Conservation (phyloP, 2,329 filamentous ascomycete species). For the Arthroderma sp. region DNA sequence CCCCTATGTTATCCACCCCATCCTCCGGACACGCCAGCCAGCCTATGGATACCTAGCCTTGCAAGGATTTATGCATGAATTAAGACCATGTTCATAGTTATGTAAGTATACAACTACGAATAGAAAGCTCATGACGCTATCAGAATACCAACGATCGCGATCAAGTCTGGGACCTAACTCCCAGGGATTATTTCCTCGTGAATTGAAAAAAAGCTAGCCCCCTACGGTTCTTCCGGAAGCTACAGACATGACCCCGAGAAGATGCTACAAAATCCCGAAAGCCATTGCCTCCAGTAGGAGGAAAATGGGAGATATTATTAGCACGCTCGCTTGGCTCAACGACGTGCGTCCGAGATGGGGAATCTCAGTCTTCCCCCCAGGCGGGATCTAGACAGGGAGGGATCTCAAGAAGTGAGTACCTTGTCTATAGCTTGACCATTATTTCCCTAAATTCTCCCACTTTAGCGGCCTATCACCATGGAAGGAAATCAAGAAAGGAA, state of each 20-base stretch:
- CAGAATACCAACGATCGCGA: background rate
- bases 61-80: background rate
- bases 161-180: background rate
- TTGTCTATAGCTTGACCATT: background rate
- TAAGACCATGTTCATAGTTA: background rate
- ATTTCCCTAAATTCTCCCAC: background rate
- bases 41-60: background rate
- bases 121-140: background rate
- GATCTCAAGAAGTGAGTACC: background rate
- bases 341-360: background rate
- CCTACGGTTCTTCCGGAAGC: background rate
- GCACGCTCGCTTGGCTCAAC: background rate
- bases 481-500: constrained; percentile 3
- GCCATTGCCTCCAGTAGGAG: background rate
- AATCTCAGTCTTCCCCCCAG: background rate
- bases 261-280: background rate
- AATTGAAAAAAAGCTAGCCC: background rate
- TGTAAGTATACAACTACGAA: background rate
- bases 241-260: background rate
- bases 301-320: background rate
- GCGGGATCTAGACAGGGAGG: background rate
- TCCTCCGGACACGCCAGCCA: background rate
- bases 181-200: background rate
- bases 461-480: background rate
- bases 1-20: background rate